Percentiles rank a stretch among this genome's conserved stretches.
These are phyloP conservation scores for Dysphania ambrosioides DNA, from an alignment of 148 eudicot species.

Conservation along the genomic window DNA sequence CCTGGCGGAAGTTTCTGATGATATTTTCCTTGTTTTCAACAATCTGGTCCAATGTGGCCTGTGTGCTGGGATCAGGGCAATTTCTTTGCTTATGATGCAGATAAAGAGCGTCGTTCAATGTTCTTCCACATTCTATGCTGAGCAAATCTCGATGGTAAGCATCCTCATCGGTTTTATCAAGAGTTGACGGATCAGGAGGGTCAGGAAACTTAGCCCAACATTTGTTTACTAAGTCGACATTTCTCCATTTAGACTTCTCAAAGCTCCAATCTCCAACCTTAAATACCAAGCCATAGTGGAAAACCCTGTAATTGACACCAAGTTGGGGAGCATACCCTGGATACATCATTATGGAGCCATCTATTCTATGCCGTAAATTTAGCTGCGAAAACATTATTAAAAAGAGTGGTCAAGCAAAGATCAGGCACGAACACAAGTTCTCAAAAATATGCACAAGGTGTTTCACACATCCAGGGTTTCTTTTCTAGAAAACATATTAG, in stretches of 20 bases:
- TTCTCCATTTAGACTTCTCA: constrained; percentile 87
- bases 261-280: constrained; percentile 85
- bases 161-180: constrained; percentile 45
- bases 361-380: constrained; percentile 71
- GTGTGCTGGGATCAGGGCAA: constrained; percentile 46
- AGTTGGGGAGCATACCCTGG: constrained; percentile 70
- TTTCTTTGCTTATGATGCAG: constrained; percentile 56
- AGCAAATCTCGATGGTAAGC: constrained; percentile 51
- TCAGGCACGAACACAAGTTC: not conserved
- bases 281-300: constrained; percentile 77
- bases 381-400: constrained; percentile 53
- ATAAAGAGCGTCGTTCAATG: constrained; percentile 64
- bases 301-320: constrained; percentile 64
- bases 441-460: not conserved
- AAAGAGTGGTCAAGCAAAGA: constrained; percentile 7
- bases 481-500: not conserved
- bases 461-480: not conserved
- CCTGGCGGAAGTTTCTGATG: constrained; percentile 40
- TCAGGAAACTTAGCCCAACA: constrained; percentile 96
- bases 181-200: constrained; percentile 67
- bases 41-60: constrained; percentile 20
- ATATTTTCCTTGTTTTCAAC: constrained; percentile 24
- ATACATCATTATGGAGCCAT: constrained; percentile 62
- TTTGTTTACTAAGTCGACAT: constrained; percentile 53
- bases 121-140: constrained; percentile 78